These are phyloP conservation scores for Rosa persica DNA, from an alignment of 306 rosid species.

Conservation along the genomic window DNA sequence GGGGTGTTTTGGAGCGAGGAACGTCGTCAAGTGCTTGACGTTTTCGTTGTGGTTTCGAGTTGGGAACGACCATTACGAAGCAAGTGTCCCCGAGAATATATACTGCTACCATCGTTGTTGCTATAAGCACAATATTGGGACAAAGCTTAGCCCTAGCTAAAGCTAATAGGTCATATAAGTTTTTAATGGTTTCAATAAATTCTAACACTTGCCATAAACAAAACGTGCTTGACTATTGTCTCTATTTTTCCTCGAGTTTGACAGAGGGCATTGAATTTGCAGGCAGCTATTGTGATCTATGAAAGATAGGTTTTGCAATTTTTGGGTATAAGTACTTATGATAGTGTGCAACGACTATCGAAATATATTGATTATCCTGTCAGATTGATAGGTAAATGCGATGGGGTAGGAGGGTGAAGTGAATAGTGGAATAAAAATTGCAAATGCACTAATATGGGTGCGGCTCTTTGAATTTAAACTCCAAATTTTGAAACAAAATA, in stretches of 20 bases:
- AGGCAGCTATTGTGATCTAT: background rate
- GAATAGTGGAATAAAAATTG: background rate
- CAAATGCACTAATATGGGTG: background rate
- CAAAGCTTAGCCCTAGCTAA: background rate
- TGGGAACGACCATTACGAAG: constrained; percentile 23
- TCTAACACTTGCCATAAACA: background rate
- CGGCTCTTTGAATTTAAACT: background rate
- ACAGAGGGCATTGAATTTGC: background rate
- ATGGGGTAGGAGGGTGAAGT: background rate
- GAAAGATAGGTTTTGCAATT: background rate
- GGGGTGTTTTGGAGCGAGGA: background rate
- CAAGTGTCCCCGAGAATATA: background rate
- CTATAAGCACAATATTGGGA: background rate
- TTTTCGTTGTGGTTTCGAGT: constrained; percentile 22
- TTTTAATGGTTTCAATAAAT: constrained; percentile 4
- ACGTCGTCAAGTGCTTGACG: constrained; percentile 36
- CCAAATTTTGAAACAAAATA: background rate
- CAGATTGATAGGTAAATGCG: background rate
- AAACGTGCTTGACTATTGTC: background rate
- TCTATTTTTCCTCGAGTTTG: background rate
- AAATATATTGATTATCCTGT: background rate
- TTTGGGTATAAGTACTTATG: background rate
- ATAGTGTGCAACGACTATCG: background rate
- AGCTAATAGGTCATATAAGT: background rate
- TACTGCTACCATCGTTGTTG: constrained; percentile 2